Evolutionary conservation across 164 flowering plant genomes (phyloP).

Genomic region (Euptelea pleiosperma): DNA sequence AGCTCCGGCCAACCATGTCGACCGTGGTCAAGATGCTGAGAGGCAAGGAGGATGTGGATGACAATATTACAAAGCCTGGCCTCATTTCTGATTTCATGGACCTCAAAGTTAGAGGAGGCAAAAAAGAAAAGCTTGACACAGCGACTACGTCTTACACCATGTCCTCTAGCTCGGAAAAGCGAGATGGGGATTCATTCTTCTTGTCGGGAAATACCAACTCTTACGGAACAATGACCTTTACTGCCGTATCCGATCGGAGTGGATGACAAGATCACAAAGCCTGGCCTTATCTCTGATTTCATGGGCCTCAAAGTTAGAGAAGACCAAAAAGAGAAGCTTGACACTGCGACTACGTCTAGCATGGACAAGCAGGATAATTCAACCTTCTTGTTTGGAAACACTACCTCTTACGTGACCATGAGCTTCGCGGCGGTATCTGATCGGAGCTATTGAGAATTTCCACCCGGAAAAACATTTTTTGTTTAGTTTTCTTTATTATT

Average conservation of each 20-base stretch:
- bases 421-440: constrained; percentile 38
- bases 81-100: constrained; percentile 85
- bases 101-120: constrained; percentile 50
- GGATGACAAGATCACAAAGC: constrained; percentile 53
- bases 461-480: neutral
- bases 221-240: constrained; percentile 33
- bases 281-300: constrained; percentile 82
- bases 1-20: constrained; percentile 88
- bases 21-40: constrained; percentile 70
- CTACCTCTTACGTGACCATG: constrained; percentile 27
- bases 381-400: constrained; percentile 25
- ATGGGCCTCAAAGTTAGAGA: constrained; percentile 74
- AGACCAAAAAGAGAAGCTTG: constrained; percentile 12
- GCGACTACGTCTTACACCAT: constrained; percentile 17
- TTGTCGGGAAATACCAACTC: constrained; percentile 31
- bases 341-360: constrained; percentile 17
- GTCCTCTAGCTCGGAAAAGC: constrained; percentile 37
- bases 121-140: constrained; percentile 9
- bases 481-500: too few relatives aligned
- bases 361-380: constrained; percentile 31
- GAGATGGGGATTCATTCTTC: constrained; percentile 22
- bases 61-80: constrained; percentile 68
- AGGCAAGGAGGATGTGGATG: constrained; percentile 36
- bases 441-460: constrained; percentile 9
- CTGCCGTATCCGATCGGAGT: constrained; percentile 30